Evolutionary conservation across 1,139 yeast species (phyloP).

Genomic region (Magnusiomyces sp.): DNA sequence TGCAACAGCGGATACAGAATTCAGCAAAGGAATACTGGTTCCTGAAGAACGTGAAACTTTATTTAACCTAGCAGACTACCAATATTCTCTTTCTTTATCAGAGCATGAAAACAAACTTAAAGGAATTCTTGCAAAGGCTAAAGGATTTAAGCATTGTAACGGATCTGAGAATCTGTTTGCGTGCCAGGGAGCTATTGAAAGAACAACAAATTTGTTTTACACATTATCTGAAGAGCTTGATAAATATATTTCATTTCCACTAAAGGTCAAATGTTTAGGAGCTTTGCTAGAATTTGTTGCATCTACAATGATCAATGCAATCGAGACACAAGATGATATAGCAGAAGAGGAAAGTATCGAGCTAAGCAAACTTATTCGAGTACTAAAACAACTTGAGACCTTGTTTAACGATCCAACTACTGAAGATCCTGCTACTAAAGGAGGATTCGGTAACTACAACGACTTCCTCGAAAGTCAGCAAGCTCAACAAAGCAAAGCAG

Average conservation of each 20-base stretch:
- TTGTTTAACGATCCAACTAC: constrained; percentile 19
- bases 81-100: constrained; percentile 9
- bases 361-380: constrained; percentile 23
- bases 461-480: background rate
- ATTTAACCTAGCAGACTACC: constrained; percentile 8
- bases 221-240: constrained; percentile 19
- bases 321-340: constrained; percentile 27
- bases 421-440: background rate
- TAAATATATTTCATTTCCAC: constrained; percentile 19
- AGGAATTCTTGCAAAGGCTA: constrained; percentile 16
- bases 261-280: constrained; percentile 25
- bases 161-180: constrained; percentile 17
- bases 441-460: background rate
- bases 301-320: constrained; percentile 19
- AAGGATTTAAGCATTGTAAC: constrained; percentile 22
- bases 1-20: background rate
- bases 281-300: constrained; percentile 27
- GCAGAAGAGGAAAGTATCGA: constrained; percentile 29
- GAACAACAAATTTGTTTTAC: constrained; percentile 17
- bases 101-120: constrained; percentile 12
- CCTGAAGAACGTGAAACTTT: constrained; percentile 7
- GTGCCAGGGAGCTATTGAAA: constrained; percentile 22
- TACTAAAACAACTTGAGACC: constrained; percentile 21
- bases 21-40: background rate
- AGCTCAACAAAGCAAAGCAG: constrained; percentile 1